Conservation (phyloP, 352 stramenopile species). For the Globisporangium cederbergense region DNA sequence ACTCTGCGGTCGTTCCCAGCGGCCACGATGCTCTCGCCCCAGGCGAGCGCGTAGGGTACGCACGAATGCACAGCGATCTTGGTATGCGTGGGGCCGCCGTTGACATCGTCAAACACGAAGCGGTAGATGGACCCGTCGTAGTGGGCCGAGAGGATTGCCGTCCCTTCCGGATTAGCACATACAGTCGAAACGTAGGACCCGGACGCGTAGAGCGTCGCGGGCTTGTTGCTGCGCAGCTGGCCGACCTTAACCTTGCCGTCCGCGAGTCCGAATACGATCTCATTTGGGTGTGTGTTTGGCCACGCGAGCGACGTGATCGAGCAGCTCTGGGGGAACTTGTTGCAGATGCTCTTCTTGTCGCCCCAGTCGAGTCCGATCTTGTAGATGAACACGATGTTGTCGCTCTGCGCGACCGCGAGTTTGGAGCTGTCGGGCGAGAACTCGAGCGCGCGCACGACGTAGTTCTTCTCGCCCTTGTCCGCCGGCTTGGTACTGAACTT, state of each 20-base stretch:
- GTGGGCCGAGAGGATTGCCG: constrained; percentile 87
- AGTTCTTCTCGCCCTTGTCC: constrained; percentile 94
- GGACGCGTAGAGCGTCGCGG: constrained; percentile 84
- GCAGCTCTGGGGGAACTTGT: constrained; percentile 89
- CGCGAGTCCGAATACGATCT: constrained; percentile 93
- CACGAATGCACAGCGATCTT: constrained; percentile 89
- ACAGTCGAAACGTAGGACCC: constrained; percentile 83
- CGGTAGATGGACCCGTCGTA: constrained; percentile 92
- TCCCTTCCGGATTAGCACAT: constrained; percentile 86
- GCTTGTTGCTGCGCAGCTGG: constrained; percentile 92
- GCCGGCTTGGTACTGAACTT: constrained; percentile 96
- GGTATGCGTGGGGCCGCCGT: constrained; percentile 69
- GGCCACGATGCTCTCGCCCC: constrained; percentile 88
- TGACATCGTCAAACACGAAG: constrained; percentile 90
- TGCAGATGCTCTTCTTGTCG: constrained; percentile 96
- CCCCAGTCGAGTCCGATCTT: constrained; percentile 92
- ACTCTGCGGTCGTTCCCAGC: constrained; percentile 91
- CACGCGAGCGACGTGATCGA: constrained; percentile 90
- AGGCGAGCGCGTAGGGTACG: constrained; percentile 89
- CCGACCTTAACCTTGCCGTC: constrained; percentile 94
- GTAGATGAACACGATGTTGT: constrained; percentile 97
- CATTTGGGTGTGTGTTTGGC: constrained; percentile 88
- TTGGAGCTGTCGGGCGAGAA: constrained; percentile 94
- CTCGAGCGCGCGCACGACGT: constrained; percentile 87
- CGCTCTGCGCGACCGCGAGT: constrained; percentile 93